phyloP scores from a whole-genome alignment of 805 yeast species.

The Kurtzmaniella cleridarum region DNA sequence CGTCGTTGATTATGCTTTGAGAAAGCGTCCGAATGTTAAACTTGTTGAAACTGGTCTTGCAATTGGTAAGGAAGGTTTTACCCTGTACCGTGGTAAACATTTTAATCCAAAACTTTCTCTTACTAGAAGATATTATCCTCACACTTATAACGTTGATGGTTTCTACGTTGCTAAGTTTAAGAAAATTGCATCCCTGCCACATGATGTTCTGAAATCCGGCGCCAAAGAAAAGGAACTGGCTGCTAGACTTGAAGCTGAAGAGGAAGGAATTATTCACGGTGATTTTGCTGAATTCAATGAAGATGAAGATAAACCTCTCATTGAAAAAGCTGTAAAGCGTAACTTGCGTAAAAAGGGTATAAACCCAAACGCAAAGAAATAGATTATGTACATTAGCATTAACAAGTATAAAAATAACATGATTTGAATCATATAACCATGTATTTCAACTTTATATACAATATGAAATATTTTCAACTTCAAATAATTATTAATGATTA shows the following conservation, averaged over 20 bases:
- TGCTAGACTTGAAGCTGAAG: conserved; percentile 77
- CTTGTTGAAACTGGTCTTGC: conserved; percentile 87
- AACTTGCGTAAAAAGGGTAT: conserved; percentile 66
- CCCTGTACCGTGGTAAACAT: conserved; percentile 87
- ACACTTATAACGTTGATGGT: conserved; percentile 97
- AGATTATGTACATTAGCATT: conserved; percentile 7
- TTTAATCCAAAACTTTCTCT: conserved; percentile 72
- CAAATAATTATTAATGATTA: neutral
- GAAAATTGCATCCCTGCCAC: conserved; percentile 82
- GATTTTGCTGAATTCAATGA: conserved; percentile 83
- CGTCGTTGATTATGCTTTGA: conserved; percentile 94
- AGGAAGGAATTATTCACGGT: conserved; percentile 75
- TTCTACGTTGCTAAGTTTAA: conserved; percentile 95
- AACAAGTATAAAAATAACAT: conserved; percentile 1
- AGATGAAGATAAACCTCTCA: conserved; percentile 67
- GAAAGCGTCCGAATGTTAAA: conserved; percentile 94
- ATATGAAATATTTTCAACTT: neutral
- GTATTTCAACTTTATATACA: conserved; percentile 1
- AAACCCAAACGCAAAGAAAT: conserved; percentile 48
- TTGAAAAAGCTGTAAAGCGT: conserved; percentile 62
- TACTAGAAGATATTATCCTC: conserved; percentile 96
- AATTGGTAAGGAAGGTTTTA: conserved; percentile 95
- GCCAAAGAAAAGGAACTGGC: conserved; percentile 78
- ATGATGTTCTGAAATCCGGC: conserved; percentile 80
- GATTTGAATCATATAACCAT: neutral